Conservation (phyloP, 257 asterid genomes). For the Scutellaria galericulata region DNA sequence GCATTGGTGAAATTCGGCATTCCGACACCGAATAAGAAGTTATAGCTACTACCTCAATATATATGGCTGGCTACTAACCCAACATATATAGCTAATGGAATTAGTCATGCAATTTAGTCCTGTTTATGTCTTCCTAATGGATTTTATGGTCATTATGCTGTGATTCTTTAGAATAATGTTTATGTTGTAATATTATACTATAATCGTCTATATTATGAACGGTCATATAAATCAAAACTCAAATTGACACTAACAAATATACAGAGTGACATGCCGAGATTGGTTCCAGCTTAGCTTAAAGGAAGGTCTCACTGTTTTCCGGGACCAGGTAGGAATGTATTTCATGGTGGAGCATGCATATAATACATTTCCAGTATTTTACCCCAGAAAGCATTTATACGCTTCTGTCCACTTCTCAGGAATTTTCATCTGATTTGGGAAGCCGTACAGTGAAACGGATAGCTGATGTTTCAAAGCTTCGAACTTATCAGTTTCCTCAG, state of each 20-base stretch:
- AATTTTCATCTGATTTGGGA: slow-evolving; percentile 89
- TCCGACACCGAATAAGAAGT: neutral
- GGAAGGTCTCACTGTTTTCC: slow-evolving; percentile 98
- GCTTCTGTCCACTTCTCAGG: slow-evolving; percentile 45
- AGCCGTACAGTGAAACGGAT: slow-evolving; percentile 83
- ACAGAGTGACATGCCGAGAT: slow-evolving; percentile 99
- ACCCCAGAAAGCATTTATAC: slow-evolving; percentile 4
- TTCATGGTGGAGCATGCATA: slow-evolving; percentile 13
- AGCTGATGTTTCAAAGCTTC: slow-evolving; percentile 75
- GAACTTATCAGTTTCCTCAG: slow-evolving; percentile 81
- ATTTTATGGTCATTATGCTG: neutral
- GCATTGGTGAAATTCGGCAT: neutral
- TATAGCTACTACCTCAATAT: neutral
- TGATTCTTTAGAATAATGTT: neutral
- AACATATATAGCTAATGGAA: neutral
- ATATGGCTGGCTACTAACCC: neutral
- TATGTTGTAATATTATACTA: neutral
- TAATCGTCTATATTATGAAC: slow-evolving; percentile 6
- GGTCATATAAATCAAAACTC: slow-evolving; percentile 1
- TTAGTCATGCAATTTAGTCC: neutral
- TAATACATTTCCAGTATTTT: slow-evolving; percentile 6
- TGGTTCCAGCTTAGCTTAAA: slow-evolving; percentile 99
- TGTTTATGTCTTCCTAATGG: neutral
- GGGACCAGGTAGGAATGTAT: slow-evolving; percentile 75
- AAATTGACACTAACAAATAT: slow-evolving; percentile 39